Evolutionary conservation across 1,284 basidiomycete genomes (phyloP).

Genomic region (Fomitopsis betulina): DNA sequence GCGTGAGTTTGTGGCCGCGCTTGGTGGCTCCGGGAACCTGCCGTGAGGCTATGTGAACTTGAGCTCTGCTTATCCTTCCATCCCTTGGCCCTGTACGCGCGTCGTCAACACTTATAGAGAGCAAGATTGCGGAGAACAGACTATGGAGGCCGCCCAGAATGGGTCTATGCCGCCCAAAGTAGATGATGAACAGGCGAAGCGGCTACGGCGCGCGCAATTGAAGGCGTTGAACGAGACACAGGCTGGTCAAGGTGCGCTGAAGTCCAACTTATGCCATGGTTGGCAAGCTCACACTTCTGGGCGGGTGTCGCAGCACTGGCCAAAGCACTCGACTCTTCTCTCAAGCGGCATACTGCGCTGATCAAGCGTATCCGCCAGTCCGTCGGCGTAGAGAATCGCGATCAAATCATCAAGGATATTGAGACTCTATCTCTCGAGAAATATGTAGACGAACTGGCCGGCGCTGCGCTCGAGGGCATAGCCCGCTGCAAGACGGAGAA

Average conservation of each 20-base stretch:
- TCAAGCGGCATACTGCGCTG: constrained; percentile 91
- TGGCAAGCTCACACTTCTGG: background rate
- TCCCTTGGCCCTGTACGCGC: background rate
- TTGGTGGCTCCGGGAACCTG: constrained; percentile 1
- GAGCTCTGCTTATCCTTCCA: background rate
- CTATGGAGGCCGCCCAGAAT: constrained; percentile 19
- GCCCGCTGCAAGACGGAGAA: constrained; percentile 82
- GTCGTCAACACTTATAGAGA: background rate
- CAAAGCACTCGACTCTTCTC: constrained; percentile 79
- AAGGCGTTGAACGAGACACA: constrained; percentile 49
- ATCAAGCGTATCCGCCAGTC: constrained; percentile 87
- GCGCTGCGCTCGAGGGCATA: constrained; percentile 84
- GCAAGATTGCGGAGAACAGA: background rate
- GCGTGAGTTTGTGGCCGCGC: background rate
- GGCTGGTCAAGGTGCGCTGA: constrained; percentile 41
- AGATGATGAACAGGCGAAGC: constrained; percentile 61
- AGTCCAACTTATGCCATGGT: background rate
- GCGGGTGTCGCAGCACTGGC: constrained; percentile 41
- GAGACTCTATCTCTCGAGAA: constrained; percentile 88
- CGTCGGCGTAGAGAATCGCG: constrained; percentile 73
- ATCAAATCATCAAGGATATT: constrained; percentile 89
- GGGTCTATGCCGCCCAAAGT: constrained; percentile 30
- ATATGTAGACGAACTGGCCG: constrained; percentile 93
- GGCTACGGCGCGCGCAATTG: constrained; percentile 50
- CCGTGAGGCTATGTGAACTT: background rate